A percentile compares a stretch with the other conserved stretches of the same genome.
Evolutionary conservation across 108 stramenopile species (phyloP).

Genomic region (Fragilariopsis cylindrus): DNA sequence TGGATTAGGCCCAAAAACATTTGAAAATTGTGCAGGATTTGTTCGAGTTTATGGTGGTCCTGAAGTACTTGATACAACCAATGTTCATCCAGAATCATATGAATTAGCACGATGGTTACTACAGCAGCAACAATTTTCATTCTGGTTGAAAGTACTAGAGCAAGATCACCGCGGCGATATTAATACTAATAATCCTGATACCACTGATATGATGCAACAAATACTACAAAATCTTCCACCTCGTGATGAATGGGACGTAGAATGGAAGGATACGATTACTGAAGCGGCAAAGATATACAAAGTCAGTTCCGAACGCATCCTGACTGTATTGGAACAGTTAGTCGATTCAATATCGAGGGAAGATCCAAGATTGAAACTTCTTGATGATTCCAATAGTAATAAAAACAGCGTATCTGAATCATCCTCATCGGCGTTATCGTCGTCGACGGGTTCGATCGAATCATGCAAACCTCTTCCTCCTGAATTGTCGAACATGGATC

Average conservation of each 20-base stretch:
- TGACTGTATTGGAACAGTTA: constrained; percentile 47
- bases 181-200: background rate
- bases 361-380: constrained; percentile 45
- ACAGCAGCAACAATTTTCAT: constrained; percentile 15
- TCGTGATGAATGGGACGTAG: constrained; percentile 22
- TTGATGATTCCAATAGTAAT: background rate
- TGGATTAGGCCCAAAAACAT: constrained; percentile 67
- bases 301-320: constrained; percentile 40
- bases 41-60: constrained; percentile 40
- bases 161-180: background rate
- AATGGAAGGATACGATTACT: constrained; percentile 30
- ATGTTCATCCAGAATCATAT: constrained; percentile 72
- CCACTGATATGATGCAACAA: too few species aligned
- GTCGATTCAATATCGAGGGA: constrained; percentile 51
- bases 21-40: constrained; percentile 67
- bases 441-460: constrained; percentile 1
- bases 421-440: background rate
- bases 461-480: constrained; percentile 13
- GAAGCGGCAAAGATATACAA: constrained; percentile 39
- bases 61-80: constrained; percentile 57
- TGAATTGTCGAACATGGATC: constrained; percentile 4
- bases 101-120: constrained; percentile 52
- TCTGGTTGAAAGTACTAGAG: constrained; percentile 39
- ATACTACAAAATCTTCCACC: constrained; percentile 17
- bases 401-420: background rate